Conservation (phyloP, 1,139 yeast species). For the Waltiozyma sp. region DNA sequence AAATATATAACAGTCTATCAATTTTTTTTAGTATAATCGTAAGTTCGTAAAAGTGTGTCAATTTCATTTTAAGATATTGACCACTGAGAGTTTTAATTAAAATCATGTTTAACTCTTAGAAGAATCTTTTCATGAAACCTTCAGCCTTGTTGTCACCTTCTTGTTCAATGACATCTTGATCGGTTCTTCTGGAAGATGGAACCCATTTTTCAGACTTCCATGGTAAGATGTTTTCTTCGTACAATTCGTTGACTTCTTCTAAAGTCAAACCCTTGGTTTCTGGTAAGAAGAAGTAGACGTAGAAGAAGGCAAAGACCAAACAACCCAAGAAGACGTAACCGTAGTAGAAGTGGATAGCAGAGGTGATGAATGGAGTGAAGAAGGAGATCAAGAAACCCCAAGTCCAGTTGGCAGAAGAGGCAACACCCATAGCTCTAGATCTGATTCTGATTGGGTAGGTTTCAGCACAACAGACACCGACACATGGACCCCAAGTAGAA, state of each 20-base stretch:
- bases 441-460: constrained; percentile 66
- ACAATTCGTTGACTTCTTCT: constrained; percentile 60
- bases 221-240: background rate
- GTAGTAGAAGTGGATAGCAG: constrained; percentile 41
- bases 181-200: background rate
- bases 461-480: constrained; percentile 59
- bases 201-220: background rate
- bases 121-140: background rate
- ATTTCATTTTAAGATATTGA: no score
- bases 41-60: no score
- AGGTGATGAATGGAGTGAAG: constrained; percentile 59
- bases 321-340: constrained; percentile 69
- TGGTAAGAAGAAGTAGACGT: constrained; percentile 52
- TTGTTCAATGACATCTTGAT: background rate
- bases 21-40: no score
- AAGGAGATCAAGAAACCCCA: constrained; percentile 68
- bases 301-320: constrained; percentile 42
- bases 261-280: constrained; percentile 62
- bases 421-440: constrained; percentile 63
- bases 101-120: no score
- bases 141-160: background rate
- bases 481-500: constrained; percentile 74
- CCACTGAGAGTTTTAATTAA: no score
- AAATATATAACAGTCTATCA: no score
- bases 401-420: constrained; percentile 61